Evolutionary conservation across 768 basidiomycete genomes (phyloP), one percentile per base, ranked within the genome.

Genomic region (Thelephora ganbajun): DNA sequence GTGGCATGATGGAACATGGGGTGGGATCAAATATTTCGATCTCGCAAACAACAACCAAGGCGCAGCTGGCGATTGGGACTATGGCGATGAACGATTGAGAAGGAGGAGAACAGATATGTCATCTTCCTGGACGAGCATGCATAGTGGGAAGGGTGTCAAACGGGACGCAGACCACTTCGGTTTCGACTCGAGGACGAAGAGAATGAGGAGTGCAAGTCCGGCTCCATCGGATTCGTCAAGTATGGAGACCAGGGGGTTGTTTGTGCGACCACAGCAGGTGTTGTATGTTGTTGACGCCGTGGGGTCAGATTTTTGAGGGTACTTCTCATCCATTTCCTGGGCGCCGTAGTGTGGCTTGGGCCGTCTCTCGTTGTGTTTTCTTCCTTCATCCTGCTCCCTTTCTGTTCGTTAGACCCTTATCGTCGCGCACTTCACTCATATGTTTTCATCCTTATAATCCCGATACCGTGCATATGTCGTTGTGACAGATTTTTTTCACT

Each of bases 1-100:
- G 49, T 92, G 89, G 89, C 74, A 87, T 57, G 88, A 93, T 54
- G 90, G 90, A 0, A 72, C 75, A 0, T 84, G 83, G 79, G 79
- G 77, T 23, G 90, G 89, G 0, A 66, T 89, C 39, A 74, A 79
- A 20, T 91, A 90, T 62, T 92, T 92, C 57, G 86, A 91, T 51
- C 80, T 89, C 52, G 39, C 18, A 22, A 41, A 22, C 14, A 30
- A 30, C 26, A 30, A 4, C 9, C 26, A 30, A 30, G 76, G 76
- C 6, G 66, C 61, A 3, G 68, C 72, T 11, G 69, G 70, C 0
- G 81, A 80, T 54, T 85, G 77, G 74, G 82, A 80, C 49, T 78
- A 73, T 62, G 73, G 73, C 9, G 66, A 65, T 33, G 63, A 66
- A 11, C 61, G 73, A 4, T 68, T 68, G 4, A 61, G 77, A 46